Conservation (phyloP, 2,329 filamentous ascomycete genomes). For the Epichloe amarillans region DNA sequence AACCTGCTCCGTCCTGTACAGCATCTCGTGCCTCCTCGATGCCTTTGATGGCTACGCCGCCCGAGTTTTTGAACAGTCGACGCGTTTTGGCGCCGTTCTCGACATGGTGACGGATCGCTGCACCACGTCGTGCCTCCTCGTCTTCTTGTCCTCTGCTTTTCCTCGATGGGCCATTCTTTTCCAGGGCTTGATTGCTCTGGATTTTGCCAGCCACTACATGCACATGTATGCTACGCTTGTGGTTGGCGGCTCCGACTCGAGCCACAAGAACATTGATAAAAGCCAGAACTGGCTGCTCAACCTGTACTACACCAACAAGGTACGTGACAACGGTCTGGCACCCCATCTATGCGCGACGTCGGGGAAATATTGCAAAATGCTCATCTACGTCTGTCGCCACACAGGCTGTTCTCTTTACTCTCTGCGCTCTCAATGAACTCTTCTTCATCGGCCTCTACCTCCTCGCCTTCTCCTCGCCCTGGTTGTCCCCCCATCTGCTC, state of each 20-base stretch:
- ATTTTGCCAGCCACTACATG: slow-evolving; percentile 94
- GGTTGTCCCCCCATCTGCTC: slow-evolving; percentile 73
- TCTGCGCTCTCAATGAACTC: slow-evolving; percentile 82
- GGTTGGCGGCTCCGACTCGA: slow-evolving; percentile 66
- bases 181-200: slow-evolving; percentile 82
- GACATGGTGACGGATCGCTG: slow-evolving; percentile 99
- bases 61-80: slow-evolving; percentile 67
- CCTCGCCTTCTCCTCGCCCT: slow-evolving; percentile 87
- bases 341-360: background rate
- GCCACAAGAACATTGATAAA: slow-evolving; percentile 91
- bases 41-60: slow-evolving; percentile 93
- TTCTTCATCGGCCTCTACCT: slow-evolving; percentile 99
- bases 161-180: slow-evolving; percentile 90
- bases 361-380: slow-evolving; percentile 7
- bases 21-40: slow-evolving; percentile 86
- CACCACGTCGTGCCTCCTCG: slow-evolving; percentile 86
- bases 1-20: slow-evolving; percentile 85
- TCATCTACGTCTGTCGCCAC: background rate
- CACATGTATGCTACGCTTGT: slow-evolving; percentile 95
- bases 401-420: slow-evolving; percentile 78
- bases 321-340: slow-evolving; percentile 27
- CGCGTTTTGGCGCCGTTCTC: slow-evolving; percentile 87
- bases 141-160: slow-evolving; percentile 90
- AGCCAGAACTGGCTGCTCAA: slow-evolving; percentile 81
- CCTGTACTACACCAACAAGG: slow-evolving; percentile 95